phyloP scores from a whole-genome alignment of 306 rosid species.

The Mimosa bimucronata region DNA sequence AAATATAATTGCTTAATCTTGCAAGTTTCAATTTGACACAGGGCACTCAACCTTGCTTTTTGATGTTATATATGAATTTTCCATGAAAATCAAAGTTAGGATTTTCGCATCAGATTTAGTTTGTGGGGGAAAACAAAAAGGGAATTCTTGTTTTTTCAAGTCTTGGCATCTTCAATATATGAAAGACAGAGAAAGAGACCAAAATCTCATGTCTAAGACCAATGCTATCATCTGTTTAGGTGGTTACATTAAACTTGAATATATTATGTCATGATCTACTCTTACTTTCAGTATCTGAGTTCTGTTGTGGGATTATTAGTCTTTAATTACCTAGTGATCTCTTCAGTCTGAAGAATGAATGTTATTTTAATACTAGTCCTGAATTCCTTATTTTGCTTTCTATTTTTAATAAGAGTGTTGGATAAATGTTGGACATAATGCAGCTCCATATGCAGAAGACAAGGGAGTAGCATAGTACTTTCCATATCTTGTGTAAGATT shows the following conservation, averaged over 20 bases:
- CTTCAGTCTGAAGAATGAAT: slow-evolving; percentile 15
- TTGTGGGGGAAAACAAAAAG: slow-evolving; percentile 5
- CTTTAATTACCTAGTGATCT: neutral
- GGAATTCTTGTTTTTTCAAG: neutral
- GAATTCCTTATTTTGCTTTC: neutral
- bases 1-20: neutral
- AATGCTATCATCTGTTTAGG: slow-evolving; percentile 8
- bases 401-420: neutral
- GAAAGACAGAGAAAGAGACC: neutral
- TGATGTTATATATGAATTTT: neutral
- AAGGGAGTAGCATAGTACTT: neutral
- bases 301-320: neutral
- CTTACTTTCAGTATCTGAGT: slow-evolving; percentile 15
- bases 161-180: neutral
- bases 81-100: neutral
- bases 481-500: slow-evolving; percentile 15
- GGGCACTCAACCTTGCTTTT: neutral
- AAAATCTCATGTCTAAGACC: slow-evolving; percentile 4
- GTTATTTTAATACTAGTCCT: neutral
- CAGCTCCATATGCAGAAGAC: neutral
- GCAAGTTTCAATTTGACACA: neutral
- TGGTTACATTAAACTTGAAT: neutral
- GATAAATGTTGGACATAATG: neutral
- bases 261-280: slow-evolving; percentile 25
- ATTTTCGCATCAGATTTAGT: slow-evolving; percentile 26